Evolutionary conservation across 345 rosid genomes (phyloP).

Genomic region (Euphorbia tirucalli): DNA sequence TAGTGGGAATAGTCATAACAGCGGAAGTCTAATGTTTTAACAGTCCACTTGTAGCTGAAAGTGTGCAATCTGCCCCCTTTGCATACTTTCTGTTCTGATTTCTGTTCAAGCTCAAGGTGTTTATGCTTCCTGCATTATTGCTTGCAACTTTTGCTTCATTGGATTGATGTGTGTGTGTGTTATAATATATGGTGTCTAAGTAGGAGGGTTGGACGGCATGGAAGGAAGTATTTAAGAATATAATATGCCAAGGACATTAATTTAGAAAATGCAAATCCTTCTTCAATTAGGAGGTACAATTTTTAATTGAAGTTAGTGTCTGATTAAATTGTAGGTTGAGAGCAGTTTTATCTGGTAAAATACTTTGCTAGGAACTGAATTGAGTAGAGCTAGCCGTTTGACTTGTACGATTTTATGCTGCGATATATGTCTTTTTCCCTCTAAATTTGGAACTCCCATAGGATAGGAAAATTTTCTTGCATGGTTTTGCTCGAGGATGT

Average conservation of each 20-base stretch:
- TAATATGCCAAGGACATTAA: too few species aligned
- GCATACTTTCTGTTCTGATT: neutral
- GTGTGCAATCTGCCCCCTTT: neutral
- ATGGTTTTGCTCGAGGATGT: neutral
- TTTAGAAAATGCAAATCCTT: neutral
- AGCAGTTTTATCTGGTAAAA: neutral
- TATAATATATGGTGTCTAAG: neutral
- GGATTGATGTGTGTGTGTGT: neutral
- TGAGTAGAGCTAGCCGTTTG: neutral
- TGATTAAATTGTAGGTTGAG: neutral
- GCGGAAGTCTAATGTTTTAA: neutral
- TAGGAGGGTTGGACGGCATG: neutral
- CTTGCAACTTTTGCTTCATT: neutral
- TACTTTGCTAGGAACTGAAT: neutral
- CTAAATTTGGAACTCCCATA: neutral
- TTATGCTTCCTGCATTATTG: neutral
- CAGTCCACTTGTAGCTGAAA: neutral
- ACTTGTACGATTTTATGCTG: neutral
- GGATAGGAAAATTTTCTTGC: neutral
- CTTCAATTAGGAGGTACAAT: neutral
- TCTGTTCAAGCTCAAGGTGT: neutral
- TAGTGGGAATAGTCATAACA: neutral
- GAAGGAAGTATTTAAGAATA: neutral
- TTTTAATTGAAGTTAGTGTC: neutral
- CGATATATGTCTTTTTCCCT: neutral